These are phyloP conservation scores for Orbilia brochopaga DNA, from an alignment of 2,329 filamentous ascomycete genomes.

Conservation along the genomic window DNA sequence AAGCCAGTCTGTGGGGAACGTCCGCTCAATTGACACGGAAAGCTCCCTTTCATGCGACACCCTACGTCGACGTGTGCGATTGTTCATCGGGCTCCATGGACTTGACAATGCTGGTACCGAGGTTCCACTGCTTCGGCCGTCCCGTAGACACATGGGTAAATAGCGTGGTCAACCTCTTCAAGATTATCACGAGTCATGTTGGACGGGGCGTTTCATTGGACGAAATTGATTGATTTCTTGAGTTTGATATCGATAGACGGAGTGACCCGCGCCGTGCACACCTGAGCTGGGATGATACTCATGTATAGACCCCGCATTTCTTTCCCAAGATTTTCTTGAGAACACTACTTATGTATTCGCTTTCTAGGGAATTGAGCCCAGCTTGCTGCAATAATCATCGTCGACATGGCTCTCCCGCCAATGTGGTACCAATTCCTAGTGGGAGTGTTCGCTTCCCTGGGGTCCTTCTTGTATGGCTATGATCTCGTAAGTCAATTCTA, in stretches of 20 bases:
- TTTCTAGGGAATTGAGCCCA: no score
- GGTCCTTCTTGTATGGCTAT: constrained; percentile 65
- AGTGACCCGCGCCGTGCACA: no score
- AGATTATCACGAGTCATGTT: neutral
- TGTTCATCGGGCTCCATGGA: constrained; percentile 1
- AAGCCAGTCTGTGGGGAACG: no score
- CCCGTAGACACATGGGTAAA: neutral
- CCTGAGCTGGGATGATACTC: no score
- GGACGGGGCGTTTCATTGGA: no score
- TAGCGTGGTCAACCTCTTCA: neutral
- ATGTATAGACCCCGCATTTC: no score
- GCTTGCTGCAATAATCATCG: constrained; percentile 3
- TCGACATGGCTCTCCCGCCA: constrained; percentile 60
- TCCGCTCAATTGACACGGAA: no score
- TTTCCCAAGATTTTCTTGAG: no score
- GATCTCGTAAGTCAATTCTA: constrained; percentile 61
- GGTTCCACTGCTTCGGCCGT: neutral
- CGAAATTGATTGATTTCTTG: no score
- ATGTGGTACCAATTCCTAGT: constrained; percentile 64
- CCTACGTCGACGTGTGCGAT: no score
- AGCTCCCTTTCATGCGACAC: constrained; percentile 8
- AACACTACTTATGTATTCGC: no score
- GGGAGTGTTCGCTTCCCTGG: constrained; percentile 65
- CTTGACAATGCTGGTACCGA: constrained; percentile 13
- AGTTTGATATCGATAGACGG: no score